Percentiles rank a stretch among this genome's conserved stretches.
Conservation (phyloP, 1,284 basidiomycete genomes). For the Apiotrichum siamense region DNA sequence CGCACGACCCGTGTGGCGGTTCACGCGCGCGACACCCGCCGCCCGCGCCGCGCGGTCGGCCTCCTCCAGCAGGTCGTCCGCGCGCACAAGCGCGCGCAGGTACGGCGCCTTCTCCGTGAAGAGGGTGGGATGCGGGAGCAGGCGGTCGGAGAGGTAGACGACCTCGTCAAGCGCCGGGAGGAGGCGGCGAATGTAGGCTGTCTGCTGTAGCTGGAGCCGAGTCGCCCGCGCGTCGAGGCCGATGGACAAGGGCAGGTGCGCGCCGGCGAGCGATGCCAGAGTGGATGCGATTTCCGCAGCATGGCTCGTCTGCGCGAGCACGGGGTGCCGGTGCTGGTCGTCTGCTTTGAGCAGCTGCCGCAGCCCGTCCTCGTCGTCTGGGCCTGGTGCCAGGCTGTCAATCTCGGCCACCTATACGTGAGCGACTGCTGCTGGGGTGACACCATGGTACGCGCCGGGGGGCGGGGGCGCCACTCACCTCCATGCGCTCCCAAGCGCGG, state of each 20-base stretch:
- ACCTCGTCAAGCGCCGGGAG: conserved; percentile 50
- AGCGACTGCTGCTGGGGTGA: no score
- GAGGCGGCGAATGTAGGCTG: conserved; percentile 30
- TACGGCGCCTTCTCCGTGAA: conserved; percentile 67
- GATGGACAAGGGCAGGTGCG: conserved; percentile 16
- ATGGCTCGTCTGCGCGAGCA: conserved; percentile 17
- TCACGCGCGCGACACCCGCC: conserved; percentile 28
- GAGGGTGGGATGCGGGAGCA: conserved; percentile 51
- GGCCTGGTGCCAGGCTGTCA: conserved; percentile 42
- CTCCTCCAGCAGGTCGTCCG: conserved; percentile 55
- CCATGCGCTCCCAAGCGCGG: conserved; percentile 43
- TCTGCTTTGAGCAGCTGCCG: conserved; percentile 49
- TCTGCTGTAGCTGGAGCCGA: conserved; percentile 14
- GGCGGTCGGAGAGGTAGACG: conserved; percentile 43
- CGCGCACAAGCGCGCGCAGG: conserved; percentile 60
- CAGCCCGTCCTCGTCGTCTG: conserved; percentile 60
- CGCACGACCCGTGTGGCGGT: conserved; percentile 39
- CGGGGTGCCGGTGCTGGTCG: conserved; percentile 19
- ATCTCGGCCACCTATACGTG: conserved; percentile 48
- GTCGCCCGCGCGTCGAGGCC: no score
- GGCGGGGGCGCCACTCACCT: conserved; percentile 52
- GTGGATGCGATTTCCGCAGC: conserved; percentile 28
- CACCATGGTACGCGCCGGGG: no score
- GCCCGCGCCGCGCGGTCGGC: conserved; percentile 30
- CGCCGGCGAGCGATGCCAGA: conserved; percentile 25